Evolutionary conservation across 1,139 yeast species (phyloP).

Genomic region (Protomyces inundatus): DNA sequence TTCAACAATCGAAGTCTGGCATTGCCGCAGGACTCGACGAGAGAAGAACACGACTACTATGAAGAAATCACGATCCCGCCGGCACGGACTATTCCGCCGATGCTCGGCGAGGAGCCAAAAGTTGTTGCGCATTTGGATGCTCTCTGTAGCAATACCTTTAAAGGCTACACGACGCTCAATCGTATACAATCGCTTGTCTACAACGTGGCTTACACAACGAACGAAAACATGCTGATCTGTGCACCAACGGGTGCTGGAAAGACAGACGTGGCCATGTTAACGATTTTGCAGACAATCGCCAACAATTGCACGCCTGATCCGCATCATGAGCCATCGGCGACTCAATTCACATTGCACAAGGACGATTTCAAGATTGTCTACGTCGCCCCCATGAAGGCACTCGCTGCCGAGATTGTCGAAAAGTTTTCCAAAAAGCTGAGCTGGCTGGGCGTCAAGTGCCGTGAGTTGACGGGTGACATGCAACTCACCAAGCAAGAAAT

Average conservation of each 20-base stretch:
- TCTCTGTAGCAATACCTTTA: slow-evolving; percentile 78
- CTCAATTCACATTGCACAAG: slow-evolving; percentile 58
- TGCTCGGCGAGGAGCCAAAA: slow-evolving; percentile 54
- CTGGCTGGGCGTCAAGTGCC: slow-evolving; percentile 79
- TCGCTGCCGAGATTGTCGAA: slow-evolving; percentile 95
- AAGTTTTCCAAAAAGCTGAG: slow-evolving; percentile 72
- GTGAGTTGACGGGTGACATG: slow-evolving; percentile 97
- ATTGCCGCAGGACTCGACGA: slow-evolving; percentile 74
- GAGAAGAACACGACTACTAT: slow-evolving; percentile 51
- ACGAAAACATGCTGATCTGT: slow-evolving; percentile 93
- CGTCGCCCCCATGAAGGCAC: slow-evolving; percentile 92
- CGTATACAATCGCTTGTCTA: slow-evolving; percentile 87
- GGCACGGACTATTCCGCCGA: slow-evolving; percentile 48
- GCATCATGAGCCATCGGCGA: slow-evolving; percentile 33
- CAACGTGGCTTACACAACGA: slow-evolving; percentile 87
- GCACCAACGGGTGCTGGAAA: slow-evolving; percentile 99
- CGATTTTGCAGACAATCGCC: slow-evolving; percentile 75
- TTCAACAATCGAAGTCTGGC: slow-evolving; percentile 74
- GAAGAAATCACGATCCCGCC: slow-evolving; percentile 85
- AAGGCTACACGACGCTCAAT: slow-evolving; percentile 69
- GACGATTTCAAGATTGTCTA: slow-evolving; percentile 86
- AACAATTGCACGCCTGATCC: slow-evolving; percentile 49
- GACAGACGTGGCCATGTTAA: slow-evolving; percentile 87
- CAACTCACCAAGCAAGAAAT: slow-evolving; percentile 83
- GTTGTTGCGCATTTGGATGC: slow-evolving; percentile 57